Evolutionary conservation across 208 protist species (phyloP), one percentile per base, ranked within the genome.

Genomic region (Willaertia magna): DNA sequence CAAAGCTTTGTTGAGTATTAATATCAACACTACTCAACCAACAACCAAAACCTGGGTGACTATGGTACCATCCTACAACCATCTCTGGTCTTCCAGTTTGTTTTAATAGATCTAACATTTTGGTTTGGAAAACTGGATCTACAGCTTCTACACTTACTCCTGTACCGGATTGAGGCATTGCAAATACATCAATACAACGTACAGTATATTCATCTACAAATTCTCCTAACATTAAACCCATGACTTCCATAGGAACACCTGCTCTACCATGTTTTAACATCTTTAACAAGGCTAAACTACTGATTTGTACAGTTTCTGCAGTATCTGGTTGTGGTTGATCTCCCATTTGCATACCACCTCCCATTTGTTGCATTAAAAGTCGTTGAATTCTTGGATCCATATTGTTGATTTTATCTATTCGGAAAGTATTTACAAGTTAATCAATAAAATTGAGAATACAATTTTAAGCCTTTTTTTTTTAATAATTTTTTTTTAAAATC

Each of bases 121-220:
- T 97, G 20, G 97, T 96, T 92, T 99, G 98, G 90, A 99, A 99
- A 40, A 99, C 98, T 20, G 97, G 97, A 92, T 99, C 99, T 7
- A 99, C 97, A 43, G 98, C 98, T 91, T 99, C 98, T 34, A 99
- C 98, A 88, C 93, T 97, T 59, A 99, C 97, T 16, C 97, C 96
- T 12, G 97, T 99, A 55, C 97, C 97, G 40, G 94, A 98, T 89
- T 99, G 97, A 40, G 98, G 98, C 96, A 99, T 99, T 4, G 97
- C 97, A 89, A 99, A 99, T 34, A 99, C 98, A 90, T 99, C 97
- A 12, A 97, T 93, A 22, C 26, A 42, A n/a, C 86, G 85, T 49
- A 99, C 97, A 14, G 99, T 99, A 93, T 99, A 99, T 79, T 99
- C 97, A 91, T 99, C 99, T 85, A 99, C 96, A 91, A 99, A 99